These are phyloP conservation scores for Polyporus tsugae DNA, from an alignment of 1,284 basidiomycete genomes.

Conservation along the genomic window DNA sequence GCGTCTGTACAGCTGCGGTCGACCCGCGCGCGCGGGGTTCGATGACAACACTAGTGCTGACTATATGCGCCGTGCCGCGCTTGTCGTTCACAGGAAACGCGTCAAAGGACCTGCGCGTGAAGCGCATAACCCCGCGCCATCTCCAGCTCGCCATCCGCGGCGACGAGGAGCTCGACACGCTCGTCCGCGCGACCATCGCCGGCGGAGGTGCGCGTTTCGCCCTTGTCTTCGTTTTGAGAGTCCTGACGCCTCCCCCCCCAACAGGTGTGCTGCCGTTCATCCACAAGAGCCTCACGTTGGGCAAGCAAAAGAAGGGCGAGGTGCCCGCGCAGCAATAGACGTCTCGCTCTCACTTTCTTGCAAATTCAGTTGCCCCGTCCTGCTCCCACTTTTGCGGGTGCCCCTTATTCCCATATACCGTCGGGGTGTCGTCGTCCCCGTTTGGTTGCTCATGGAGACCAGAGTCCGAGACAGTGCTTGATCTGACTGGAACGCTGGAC, in stretches of 20 bases:
- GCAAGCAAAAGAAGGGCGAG: constrained; percentile 38
- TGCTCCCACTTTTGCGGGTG: neutral
- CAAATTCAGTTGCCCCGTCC: neutral
- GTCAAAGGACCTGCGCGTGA: constrained; percentile 94
- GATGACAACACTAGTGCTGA: neutral
- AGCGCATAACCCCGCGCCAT: constrained; percentile 96
- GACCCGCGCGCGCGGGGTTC: neutral
- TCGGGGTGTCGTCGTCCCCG: neutral
- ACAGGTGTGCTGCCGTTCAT: constrained; percentile 93
- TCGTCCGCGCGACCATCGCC: constrained; percentile 64
- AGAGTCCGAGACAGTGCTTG: neutral
- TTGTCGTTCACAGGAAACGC: constrained; percentile 79
- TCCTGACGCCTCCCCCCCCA: constrained; percentile 33
- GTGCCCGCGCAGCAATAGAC: constrained; percentile 25
- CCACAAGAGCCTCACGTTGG: constrained; percentile 81
- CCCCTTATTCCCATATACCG: neutral
- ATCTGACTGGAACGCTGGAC: neutral
- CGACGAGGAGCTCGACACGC: constrained; percentile 90
- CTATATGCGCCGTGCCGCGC: neutral
- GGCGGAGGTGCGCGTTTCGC: constrained; percentile 64
- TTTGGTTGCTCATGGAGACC: neutral
- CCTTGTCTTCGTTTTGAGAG: no score
- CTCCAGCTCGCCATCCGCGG: constrained; percentile 94
- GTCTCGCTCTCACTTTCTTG: neutral
- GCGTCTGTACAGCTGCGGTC: neutral